A percentile compares a stretch with the other conserved stretches of the same genome.
phyloP scores from a whole-genome alignment of 2,329 filamentous ascomycete genomes.

The Aspergillus sclerotialis region DNA sequence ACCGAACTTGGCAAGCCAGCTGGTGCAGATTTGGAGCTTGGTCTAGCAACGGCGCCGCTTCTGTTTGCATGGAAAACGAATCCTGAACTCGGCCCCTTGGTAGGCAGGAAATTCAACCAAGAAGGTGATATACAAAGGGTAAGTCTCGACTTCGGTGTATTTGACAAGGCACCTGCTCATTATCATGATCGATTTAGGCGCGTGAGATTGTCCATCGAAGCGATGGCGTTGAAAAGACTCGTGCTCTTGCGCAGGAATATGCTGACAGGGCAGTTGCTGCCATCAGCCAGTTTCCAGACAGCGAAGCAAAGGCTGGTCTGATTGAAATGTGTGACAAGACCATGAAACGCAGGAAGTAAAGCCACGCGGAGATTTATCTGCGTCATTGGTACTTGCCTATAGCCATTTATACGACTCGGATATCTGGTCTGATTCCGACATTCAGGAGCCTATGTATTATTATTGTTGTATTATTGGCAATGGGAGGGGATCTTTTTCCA shows the following conservation, averaged over 20 bases:
- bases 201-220: conserved; percentile 75
- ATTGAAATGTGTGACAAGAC: conserved; percentile 93
- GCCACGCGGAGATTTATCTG: background rate
- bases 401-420: background rate
- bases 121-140: conserved; percentile 82
- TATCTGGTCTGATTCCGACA: background rate
- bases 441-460: background rate
- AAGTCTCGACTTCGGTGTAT: conserved; percentile 27
- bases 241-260: conserved; percentile 84
- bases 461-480: background rate
- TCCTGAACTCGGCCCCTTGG: conserved; percentile 74
- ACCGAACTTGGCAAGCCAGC: conserved; percentile 88
- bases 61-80: conserved; percentile 93
- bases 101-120: conserved; percentile 80
- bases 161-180: conserved; percentile 6
- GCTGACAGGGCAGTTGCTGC: conserved; percentile 78
- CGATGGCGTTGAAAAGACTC: conserved; percentile 85
- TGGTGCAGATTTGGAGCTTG: conserved; percentile 86
- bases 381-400: background rate
- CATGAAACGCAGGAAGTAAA: conserved; percentile 74
- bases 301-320: conserved; percentile 85
- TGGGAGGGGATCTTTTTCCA: background rate
- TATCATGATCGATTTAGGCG: conserved; percentile 52
- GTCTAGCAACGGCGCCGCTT: conserved; percentile 85
- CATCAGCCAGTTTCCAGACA: conserved; percentile 81